phyloP scores from a whole-genome alignment of 148 eudicot genomes.

The Talinum fruticosum region DNA sequence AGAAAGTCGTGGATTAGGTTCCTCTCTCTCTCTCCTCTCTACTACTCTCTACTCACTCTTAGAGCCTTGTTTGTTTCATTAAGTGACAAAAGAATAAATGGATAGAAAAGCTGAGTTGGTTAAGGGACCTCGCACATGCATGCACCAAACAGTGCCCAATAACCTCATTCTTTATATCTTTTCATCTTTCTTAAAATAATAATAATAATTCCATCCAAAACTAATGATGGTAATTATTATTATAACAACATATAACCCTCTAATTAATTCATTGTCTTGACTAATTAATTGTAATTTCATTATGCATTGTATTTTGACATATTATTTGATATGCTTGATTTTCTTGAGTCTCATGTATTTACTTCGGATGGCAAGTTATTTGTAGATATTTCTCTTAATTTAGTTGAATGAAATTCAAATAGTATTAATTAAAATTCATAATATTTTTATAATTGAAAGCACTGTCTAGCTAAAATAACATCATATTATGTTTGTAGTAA shows the following conservation, averaged over 20 bases:
- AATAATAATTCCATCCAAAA: background rate
- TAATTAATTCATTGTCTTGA: background rate
- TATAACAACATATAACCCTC: background rate
- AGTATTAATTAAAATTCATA: background rate
- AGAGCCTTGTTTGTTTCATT: conserved; percentile 7
- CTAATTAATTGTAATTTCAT: background rate
- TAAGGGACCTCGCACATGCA: conserved; percentile 34
- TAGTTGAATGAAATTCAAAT: background rate
- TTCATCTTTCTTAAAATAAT: background rate
- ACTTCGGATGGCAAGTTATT: background rate
- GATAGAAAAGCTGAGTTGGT: conserved; percentile 30
- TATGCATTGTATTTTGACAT: background rate
- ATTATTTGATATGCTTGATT: background rate
- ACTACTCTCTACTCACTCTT: background rate
- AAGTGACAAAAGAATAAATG: conserved; percentile 28
- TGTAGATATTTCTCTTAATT: background rate
- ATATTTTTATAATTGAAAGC: too few relatives aligned
- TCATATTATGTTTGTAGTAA: too few relatives aligned
- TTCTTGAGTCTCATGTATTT: background rate
- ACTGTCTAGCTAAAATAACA: too few relatives aligned
- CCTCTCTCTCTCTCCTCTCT: conserved; percentile 13
- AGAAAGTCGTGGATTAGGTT: conserved; percentile 33
- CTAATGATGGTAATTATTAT: background rate
- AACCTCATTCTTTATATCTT: conserved; percentile 6
- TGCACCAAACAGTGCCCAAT: conserved; percentile 22